Conservation (phyloP, 257 asterid species). For the Lantana camara region DNA sequence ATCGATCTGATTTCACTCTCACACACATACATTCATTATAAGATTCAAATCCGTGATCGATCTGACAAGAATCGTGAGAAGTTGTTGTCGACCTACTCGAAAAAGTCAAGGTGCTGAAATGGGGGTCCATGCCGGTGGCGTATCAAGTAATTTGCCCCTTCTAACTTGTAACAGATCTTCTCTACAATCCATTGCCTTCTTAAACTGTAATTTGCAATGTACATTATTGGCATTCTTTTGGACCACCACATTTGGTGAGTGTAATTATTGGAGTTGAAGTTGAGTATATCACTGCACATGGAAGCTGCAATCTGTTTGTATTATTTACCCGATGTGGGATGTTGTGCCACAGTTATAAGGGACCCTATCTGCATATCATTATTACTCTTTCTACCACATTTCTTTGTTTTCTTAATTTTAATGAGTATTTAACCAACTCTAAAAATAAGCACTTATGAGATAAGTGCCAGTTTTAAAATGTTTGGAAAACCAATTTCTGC, state of each 20-base stretch:
- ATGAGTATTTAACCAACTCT: no score
- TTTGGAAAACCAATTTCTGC: no score
- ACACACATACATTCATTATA: no score
- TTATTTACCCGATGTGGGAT: constrained; percentile 9
- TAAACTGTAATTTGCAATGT: not conserved
- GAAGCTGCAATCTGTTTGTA: constrained; percentile 3
- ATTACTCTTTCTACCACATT: no score
- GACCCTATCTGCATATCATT: constrained; percentile 17
- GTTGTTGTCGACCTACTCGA: not conserved
- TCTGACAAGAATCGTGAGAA: no score
- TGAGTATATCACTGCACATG: constrained; percentile 18
- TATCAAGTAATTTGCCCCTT: not conserved
- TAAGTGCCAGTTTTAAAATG: no score
- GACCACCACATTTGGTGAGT: constrained; percentile 10
- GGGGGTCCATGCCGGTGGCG: not conserved
- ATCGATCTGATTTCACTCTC: no score
- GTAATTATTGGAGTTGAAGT: not conserved
- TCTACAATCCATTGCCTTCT: constrained; percentile 21
- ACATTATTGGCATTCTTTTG: not conserved
- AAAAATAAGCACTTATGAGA: no score
- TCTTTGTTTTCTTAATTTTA: no score
- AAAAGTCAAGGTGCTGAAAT: not conserved
- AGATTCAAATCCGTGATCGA: no score
- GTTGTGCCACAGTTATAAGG: constrained; percentile 1
- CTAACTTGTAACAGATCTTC: no score